Conservation (phyloP, 2,329 filamentous ascomycete genomes). For the Cercospora sp. region DNA sequence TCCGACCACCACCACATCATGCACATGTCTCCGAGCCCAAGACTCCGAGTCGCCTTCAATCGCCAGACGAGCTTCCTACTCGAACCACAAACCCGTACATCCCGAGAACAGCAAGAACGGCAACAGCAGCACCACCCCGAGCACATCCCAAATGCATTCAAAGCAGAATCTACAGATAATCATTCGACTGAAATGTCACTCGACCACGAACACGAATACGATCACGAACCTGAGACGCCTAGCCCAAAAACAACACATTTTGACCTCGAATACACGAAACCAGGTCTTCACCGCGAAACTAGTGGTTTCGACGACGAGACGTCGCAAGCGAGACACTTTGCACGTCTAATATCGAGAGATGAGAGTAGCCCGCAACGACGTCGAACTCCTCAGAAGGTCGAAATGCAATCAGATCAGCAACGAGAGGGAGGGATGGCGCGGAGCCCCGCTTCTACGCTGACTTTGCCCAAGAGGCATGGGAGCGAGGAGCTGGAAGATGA, state of each 20-base stretch:
- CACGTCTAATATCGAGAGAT: not conserved
- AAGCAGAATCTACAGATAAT: not conserved
- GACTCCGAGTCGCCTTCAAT: constrained; percentile 9
- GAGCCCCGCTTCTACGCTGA: not conserved
- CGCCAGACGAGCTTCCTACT: constrained; percentile 8
- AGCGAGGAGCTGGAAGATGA: not conserved
- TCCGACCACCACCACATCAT: not conserved
- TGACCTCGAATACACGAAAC: constrained; percentile 6
- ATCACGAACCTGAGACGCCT: not conserved
- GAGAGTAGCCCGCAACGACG: not conserved
- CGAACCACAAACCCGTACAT: not conserved
- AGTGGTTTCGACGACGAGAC: constrained; percentile 13
- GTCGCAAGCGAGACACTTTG: not conserved
- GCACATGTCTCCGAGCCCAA: not conserved
- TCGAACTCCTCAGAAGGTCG: not conserved
- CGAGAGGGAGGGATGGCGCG: not conserved
- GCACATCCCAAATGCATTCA: not conserved
- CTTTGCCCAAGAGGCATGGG: not conserved
- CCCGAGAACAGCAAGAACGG: not conserved
- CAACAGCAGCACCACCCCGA: not conserved
- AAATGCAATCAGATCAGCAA: not conserved
- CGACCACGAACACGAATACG: not conserved
- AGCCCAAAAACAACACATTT: constrained; percentile 4
- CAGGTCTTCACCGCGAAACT: not conserved
- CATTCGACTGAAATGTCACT: not conserved